Conservation (phyloP, 2,329 filamentous ascomycete species). For the Aspergillus oerlinghausenensis region DNA sequence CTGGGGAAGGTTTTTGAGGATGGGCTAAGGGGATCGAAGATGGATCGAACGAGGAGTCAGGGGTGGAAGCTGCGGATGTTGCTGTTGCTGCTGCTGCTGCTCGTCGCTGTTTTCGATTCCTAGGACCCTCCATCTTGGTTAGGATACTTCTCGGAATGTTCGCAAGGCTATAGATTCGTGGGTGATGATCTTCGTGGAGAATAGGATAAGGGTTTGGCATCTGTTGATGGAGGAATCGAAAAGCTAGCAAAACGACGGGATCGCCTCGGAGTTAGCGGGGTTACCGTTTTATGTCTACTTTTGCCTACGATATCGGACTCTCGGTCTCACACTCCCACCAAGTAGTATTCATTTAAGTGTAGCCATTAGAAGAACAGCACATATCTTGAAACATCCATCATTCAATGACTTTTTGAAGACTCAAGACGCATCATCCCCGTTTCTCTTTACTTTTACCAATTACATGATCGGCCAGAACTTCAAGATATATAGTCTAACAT, state of each 20-base stretch:
- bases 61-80: conserved; percentile 8
- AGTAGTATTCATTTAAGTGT: neutral
- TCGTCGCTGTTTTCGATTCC: conserved; percentile 40
- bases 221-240: conserved; percentile 3
- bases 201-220: neutral
- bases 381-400: neutral
- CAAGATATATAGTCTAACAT: neutral
- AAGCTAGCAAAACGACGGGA: conserved; percentile 2
- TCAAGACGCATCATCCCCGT: neutral
- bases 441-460: neutral
- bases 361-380: neutral
- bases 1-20: conserved; percentile 16
- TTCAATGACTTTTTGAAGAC: neutral
- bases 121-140: conserved; percentile 23
- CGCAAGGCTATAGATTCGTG: neutral
- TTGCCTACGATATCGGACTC: neutral
- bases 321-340: neutral
- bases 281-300: neutral
- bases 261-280: conserved; percentile 15
- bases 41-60: conserved; percentile 21
- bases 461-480: neutral
- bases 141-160: neutral
- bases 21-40: conserved; percentile 32
- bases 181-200: neutral
- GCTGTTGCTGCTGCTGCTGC: conserved; percentile 24